A percentile compares a stretch with the other conserved stretches of the same genome.
Evolutionary conservation across 192 early-diverging fungal species (phyloP).

Genomic region (Backusella morwellensis): DNA sequence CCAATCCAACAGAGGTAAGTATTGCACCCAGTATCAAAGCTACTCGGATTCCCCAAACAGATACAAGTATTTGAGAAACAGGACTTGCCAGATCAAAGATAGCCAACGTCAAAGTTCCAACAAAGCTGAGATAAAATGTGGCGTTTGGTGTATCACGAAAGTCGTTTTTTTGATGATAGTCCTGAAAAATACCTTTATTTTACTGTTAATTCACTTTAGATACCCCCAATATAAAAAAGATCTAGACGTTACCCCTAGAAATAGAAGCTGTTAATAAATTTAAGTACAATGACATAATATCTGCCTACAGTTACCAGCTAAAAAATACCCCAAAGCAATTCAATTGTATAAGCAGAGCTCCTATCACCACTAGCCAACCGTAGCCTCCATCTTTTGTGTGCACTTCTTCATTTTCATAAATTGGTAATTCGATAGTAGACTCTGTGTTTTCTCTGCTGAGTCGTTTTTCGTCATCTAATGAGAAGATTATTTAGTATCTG

Average conservation of each 20-base stretch:
- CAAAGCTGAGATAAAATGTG: constrained; percentile 19
- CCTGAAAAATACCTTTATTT: constrained; percentile 30
- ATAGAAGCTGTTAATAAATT: background rate
- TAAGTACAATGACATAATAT: background rate
- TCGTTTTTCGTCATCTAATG: background rate
- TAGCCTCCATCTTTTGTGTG: constrained; percentile 31
- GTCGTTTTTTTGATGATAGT: constrained; percentile 25
- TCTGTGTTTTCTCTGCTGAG: background rate
- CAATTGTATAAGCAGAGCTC: constrained; percentile 37
- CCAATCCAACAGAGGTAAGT: constrained; percentile 10
- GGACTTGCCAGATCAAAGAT: constrained; percentile 15
- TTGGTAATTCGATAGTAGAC: background rate
- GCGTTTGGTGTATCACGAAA: constrained; percentile 15
- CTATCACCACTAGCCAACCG: constrained; percentile 37
- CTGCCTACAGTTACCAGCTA: background rate
- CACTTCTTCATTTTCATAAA: background rate
- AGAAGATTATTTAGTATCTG: background rate
- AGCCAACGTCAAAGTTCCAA: constrained; percentile 15
- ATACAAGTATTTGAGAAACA: constrained; percentile 11
- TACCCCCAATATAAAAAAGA: background rate
- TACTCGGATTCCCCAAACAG: background rate
- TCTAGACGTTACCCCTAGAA: background rate
- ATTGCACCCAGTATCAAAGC: constrained; percentile 4
- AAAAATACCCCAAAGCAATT: background rate
- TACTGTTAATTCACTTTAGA: background rate